Evolutionary conservation across 768 basidiomycete species (phyloP), one percentile per base, ranked within the genome.

Genomic region (Tricholoma bakamatsutake): DNA sequence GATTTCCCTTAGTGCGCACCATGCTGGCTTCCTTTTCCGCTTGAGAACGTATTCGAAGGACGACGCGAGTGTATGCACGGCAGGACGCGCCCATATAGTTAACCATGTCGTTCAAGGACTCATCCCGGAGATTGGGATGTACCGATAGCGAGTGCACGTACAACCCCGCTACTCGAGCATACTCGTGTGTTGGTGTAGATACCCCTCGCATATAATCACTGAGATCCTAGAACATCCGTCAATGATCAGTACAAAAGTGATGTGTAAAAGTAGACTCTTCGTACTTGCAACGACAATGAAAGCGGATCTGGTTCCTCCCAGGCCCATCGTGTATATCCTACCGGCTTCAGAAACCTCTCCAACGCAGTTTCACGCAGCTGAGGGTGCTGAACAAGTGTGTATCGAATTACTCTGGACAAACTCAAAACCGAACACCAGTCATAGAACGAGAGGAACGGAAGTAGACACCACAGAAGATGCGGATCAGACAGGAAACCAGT

Each of bases 151-250:
- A 76, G 50, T 84, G 82, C 9, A 89, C 71, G 59, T 84, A 83
- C 27, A 77, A 67, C 5, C 73, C 73, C 1, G 90, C 80, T 33
- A 82, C 75, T 4, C 81, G 78, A 0, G 83, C 77, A 60, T 88
- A 92, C 58, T 87, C 82, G 59, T 92, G 85, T 3, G 79, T 77
- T 6, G 91, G 90, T 24, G 88, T 80, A 5, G 83, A 84, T 4
- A 92, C 85, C 2, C 88, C 88, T 46, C 83, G 79, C 81, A 92
- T 84, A 62, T 92, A 93, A 51, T 86, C 80, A 62, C 81, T 81
- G 39, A 94, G 75, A 68, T 93, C 90, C 87, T 91, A 61, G n/a
- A 47, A 13, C 53, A 57, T 31, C 17, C 39, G 57, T 8, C 53
- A 56, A 24, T 27, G 30, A 49, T 28, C 27, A 28, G 24, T 28